Evolutionary conservation across 73 alveolate species (phyloP).

Genomic region (Tetrahymena elliotti): DNA sequence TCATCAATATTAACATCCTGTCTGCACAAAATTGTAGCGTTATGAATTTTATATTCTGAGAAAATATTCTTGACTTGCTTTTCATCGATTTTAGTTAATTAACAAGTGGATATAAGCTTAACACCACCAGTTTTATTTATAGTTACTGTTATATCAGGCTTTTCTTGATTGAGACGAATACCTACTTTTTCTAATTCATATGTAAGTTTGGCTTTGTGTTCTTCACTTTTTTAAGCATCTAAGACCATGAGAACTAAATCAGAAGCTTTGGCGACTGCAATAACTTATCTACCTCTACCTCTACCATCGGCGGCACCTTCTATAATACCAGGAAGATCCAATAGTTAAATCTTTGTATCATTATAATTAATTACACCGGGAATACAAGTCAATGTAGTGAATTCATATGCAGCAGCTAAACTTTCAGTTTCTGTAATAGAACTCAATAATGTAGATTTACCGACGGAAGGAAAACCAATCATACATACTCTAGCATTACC

Average conservation of each 20-base stretch:
- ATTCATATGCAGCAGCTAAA: constrained; percentile 97
- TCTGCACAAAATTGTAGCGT: constrained; percentile 90
- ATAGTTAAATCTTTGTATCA: constrained; percentile 92
- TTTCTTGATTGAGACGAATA: constrained; percentile 88
- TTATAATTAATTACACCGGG: constrained; percentile 98
- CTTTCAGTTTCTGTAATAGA: constrained; percentile 95
- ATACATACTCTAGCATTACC: constrained; percentile 99
- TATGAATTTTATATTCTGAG: constrained; percentile 90
- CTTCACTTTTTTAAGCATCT: constrained; percentile 98
- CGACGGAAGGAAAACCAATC: constrained; percentile 91
- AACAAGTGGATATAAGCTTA: constrained; percentile 65
- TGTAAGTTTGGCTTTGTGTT: constrained; percentile 88
- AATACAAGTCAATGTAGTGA: constrained; percentile 98
- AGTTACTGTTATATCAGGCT: constrained; percentile 88
- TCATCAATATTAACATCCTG: constrained; percentile 97
- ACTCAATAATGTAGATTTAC: constrained; percentile 83
- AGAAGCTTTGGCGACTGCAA: constrained; percentile 97
- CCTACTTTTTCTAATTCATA: constrained; percentile 97
- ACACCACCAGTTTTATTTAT: constrained; percentile 85
- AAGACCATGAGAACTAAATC: constrained; percentile 97
- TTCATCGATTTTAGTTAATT: constrained; percentile 89
- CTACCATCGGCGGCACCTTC: constrained; percentile 98
- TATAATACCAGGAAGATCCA: constrained; percentile 99
- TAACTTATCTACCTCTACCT: constrained; percentile 99
- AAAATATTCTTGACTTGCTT: constrained; percentile 87